Base-by-base conservation (phyloP, 352 stramenopile genomes). In the Phytopythium helicoides region DNA sequence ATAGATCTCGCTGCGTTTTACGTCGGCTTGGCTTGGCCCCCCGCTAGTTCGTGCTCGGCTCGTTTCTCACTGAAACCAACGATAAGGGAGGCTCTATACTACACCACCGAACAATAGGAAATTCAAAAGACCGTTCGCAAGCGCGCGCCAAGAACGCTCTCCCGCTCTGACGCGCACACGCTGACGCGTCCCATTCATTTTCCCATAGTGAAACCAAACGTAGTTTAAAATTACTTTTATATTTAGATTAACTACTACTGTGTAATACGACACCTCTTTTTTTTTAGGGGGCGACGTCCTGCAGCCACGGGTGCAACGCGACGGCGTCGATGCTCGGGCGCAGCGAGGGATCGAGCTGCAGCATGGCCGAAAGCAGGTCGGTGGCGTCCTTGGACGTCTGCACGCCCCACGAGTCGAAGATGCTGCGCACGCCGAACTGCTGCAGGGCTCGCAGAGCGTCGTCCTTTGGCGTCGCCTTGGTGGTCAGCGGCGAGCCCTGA, bases 391-490 rank as follows among this genome's bases (percentile, higher is more conserved):
- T 15, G 1, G 64, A 73, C 9, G 83, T 37, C 2, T 49, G 46
- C 54, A 88, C 70, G 2, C 66, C 57, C 78, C 75, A 89, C 35
- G 68, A 60, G 3, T 70, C 49, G 7, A 89, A 39, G 34, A 89
- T 76, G 39, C 69, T 68, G 5, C 36, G 38, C 11, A 88, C 57
- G 0, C 72, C 75, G 14, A 79, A 67, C n/a, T 62, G 33, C 31
- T 51, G 16, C 35, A 79, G 58, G 4, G 49, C 60, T 11, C n/a
- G 36, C 12, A 79, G 74, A 4, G 44, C 54, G 9, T 64, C 66
- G 12, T 84, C 71, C 5, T 58, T 54, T 11, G 61, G 47, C 10
- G 53, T 61, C 0, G 73, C 66, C n/a, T 44, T 61, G 1, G 60
- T 54, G 18, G 70, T 57, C 1, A 85, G 64, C 16, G 73, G 74